Percentiles rank a stretch among this genome's conserved stretches.
Evolutionary conservation across 805 yeast species (phyloP).

Genomic region (Ogataea allantospora): DNA sequence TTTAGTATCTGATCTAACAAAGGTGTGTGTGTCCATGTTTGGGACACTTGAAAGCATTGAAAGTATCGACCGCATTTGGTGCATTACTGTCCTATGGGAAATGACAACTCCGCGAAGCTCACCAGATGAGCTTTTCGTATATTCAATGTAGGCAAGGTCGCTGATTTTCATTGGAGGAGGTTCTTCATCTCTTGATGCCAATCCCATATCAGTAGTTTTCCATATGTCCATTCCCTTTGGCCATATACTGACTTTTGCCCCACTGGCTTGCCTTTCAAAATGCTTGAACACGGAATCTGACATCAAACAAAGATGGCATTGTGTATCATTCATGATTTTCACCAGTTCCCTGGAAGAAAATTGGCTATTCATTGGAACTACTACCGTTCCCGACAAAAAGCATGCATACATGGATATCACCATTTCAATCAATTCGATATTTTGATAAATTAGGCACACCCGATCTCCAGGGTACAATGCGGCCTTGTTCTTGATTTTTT

Average conservation of each 20-base stretch:
- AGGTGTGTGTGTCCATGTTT: constrained; percentile 35
- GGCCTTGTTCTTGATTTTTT: constrained; percentile 69
- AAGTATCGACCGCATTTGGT: constrained; percentile 79
- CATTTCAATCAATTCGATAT: constrained; percentile 81
- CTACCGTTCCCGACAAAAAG: constrained; percentile 88
- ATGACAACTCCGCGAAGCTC: constrained; percentile 91
- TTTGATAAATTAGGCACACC: constrained; percentile 80
- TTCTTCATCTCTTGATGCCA: constrained; percentile 54
- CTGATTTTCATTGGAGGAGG: constrained; percentile 70
- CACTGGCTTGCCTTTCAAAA: constrained; percentile 58
- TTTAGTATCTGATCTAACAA: constrained; percentile 53
- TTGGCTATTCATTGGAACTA: constrained; percentile 86
- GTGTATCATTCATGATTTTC: constrained; percentile 69
- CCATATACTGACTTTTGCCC: constrained; percentile 42
- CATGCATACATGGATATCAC: constrained; percentile 86
- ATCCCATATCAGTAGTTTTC: constrained; percentile 86
- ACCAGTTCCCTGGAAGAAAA: constrained; percentile 66
- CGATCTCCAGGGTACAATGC: constrained; percentile 78
- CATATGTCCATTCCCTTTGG: constrained; percentile 72
- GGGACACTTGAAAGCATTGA: constrained; percentile 67
- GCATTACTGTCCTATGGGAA: constrained; percentile 82
- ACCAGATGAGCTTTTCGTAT: constrained; percentile 85
- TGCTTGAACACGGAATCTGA: constrained; percentile 78
- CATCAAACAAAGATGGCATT: constrained; percentile 72
- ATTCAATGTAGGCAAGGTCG: constrained; percentile 91